Evolutionary conservation across 1,139 yeast genomes (phyloP).

Genomic region (Debaryomycetaceae sp.): DNA sequence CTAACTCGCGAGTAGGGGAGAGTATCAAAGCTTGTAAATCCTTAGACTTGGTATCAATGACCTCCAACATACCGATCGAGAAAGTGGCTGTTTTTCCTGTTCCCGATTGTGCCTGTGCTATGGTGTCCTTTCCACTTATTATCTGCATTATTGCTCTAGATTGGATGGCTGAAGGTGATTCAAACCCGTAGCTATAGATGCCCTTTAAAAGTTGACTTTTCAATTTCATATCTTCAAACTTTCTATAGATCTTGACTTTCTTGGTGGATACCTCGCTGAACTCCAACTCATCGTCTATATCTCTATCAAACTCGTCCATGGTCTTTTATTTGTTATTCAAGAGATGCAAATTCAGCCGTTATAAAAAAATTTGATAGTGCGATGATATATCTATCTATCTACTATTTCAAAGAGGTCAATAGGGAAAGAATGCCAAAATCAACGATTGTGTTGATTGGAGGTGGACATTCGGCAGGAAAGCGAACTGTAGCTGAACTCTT

Average conservation of each 20-base stretch:
- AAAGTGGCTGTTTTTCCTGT: slow-evolving; percentile 98
- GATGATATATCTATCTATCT: slow-evolving; percentile 1
- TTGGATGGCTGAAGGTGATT: slow-evolving; percentile 92
- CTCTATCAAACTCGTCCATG: slow-evolving; percentile 50
- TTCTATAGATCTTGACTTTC: slow-evolving; percentile 57
- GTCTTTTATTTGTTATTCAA: not conserved
- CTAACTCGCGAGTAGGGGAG: slow-evolving; percentile 96
- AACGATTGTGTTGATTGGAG: slow-evolving; percentile 58
- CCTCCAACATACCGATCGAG: slow-evolving; percentile 86
- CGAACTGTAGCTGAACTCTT: slow-evolving; percentile 34
- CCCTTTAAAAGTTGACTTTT: slow-evolving; percentile 70
- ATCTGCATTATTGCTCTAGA: slow-evolving; percentile 92
- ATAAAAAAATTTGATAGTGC: slow-evolving; percentile 1
- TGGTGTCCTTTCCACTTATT: slow-evolving; percentile 84
- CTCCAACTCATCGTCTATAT: slow-evolving; percentile 53
- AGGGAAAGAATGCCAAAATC: slow-evolving; percentile 10
- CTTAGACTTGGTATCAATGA: slow-evolving; percentile 60
- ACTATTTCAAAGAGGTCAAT: not conserved
- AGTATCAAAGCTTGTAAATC: slow-evolving; percentile 81
- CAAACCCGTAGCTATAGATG: slow-evolving; percentile 88
- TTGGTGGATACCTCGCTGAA: slow-evolving; percentile 54
- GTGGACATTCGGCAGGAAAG: slow-evolving; percentile 76
- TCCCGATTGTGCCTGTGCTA: slow-evolving; percentile 98
- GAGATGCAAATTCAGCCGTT: too few species aligned
- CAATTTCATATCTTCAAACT: slow-evolving; percentile 77